Percentiles rank a stretch among this genome's conserved stretches.
Conservation (phyloP, 2,329 filamentous ascomycete genomes). For the Coccinonectria pachysandricola region DNA sequence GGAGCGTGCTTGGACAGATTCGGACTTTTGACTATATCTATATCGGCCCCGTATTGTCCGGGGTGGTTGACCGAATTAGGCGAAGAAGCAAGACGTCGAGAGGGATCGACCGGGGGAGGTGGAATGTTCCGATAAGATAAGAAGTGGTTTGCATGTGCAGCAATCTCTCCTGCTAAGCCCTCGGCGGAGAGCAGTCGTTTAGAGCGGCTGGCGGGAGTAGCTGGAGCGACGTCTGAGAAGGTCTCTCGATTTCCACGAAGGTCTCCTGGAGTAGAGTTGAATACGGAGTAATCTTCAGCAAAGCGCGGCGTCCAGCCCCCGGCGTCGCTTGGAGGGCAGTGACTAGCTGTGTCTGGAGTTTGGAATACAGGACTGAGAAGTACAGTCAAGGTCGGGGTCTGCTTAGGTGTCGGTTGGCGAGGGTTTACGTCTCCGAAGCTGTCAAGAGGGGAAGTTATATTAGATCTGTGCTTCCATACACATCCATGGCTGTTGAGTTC, state of each 20-base stretch:
- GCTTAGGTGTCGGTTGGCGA: constrained; percentile 48
- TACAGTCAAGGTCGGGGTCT: constrained; percentile 43
- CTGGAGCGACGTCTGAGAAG: constrained; percentile 35
- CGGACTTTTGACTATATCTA: constrained; percentile 19
- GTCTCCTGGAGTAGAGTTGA: constrained; percentile 53
- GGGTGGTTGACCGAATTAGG: constrained; percentile 32
- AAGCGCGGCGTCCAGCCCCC: constrained; percentile 50
- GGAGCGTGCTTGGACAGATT: constrained; percentile 16
- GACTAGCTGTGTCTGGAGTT: constrained; percentile 41
- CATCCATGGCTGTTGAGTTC: constrained; percentile 1
- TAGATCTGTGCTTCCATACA: too few relatives aligned
- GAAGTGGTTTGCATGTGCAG: constrained; percentile 54
- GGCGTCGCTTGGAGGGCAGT: constrained; percentile 37
- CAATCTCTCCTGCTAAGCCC: constrained; percentile 38
- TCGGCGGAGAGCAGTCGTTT: constrained; percentile 43
- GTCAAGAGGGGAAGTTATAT: constrained; percentile 8
- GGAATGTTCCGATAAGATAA: constrained; percentile 41
- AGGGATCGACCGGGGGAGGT: constrained; percentile 50
- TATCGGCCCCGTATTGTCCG: constrained; percentile 20
- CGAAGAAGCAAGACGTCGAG: constrained; percentile 48
- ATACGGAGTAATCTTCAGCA: constrained; percentile 55
- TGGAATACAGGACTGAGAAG: constrained; percentile 47
- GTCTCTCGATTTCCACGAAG: constrained; percentile 35
- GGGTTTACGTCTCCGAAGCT: constrained; percentile 56
- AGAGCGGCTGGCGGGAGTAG: constrained; percentile 29